phyloP scores from a whole-genome alignment of 495 filamentous ascomycete genomes.

The Echria macrotheca region DNA sequence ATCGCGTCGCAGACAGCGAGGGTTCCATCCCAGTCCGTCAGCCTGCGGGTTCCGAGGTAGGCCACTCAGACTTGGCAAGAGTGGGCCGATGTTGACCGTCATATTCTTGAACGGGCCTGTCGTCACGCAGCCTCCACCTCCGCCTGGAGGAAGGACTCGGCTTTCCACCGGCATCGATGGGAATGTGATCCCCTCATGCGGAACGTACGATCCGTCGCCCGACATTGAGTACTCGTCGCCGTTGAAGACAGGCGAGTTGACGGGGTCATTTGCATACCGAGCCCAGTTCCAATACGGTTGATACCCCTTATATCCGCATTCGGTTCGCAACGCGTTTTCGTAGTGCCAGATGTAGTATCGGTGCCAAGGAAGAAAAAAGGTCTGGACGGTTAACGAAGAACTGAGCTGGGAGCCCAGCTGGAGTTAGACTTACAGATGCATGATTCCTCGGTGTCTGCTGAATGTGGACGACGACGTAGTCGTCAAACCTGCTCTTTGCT shows the following conservation, averaged over 20 bases:
- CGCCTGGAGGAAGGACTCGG: constrained; percentile 37
- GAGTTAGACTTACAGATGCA: too few relatives aligned
- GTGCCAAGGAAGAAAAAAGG: constrained; percentile 67
- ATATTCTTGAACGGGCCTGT: constrained; percentile 52
- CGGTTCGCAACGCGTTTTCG: constrained; percentile 59
- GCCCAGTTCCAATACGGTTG: constrained; percentile 31
- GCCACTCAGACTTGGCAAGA: constrained; percentile 34
- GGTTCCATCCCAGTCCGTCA: constrained; percentile 46
- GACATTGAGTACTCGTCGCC: constrained; percentile 26
- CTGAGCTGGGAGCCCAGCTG: too few relatives aligned
- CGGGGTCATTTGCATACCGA: constrained; percentile 22
- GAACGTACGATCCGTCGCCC: constrained; percentile 27
- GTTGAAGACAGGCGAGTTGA: constrained; percentile 23
- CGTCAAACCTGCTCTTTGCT: constrained; percentile 49
- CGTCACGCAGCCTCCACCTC: constrained; percentile 60
- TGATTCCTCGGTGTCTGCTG: constrained; percentile 57
- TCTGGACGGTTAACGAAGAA: too few relatives aligned
- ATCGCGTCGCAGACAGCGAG: constrained; percentile 62
- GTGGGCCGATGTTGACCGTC: constrained; percentile 21
- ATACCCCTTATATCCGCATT: constrained; percentile 61
- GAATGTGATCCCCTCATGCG: constrained; percentile 21
- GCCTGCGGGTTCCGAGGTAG: constrained; percentile 32
- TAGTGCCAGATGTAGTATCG: constrained; percentile 60
- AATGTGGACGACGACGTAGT: constrained; percentile 65
- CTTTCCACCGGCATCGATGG: constrained; percentile 17